phyloP scores from a whole-genome alignment of 192 early-diverging fungal species.

The Linnemannia schmuckeri region DNA sequence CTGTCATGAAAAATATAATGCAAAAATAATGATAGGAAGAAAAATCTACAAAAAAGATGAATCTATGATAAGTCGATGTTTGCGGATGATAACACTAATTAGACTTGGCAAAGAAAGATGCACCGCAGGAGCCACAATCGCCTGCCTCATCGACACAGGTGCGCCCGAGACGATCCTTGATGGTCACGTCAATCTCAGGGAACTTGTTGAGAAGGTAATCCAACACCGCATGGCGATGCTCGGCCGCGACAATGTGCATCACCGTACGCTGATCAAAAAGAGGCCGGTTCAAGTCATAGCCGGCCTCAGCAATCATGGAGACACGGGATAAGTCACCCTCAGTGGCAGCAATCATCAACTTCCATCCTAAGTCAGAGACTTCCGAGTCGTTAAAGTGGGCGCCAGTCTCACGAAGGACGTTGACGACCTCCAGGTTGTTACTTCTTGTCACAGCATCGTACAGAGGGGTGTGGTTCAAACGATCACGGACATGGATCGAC shows the following conservation, averaged over 20 bases:
- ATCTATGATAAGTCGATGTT: not conserved
- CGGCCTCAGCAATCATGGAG: constrained; percentile 60
- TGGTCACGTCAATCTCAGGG: constrained; percentile 58
- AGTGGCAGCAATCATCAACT: constrained; percentile 58
- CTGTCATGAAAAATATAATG: not conserved
- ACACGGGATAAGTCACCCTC: constrained; percentile 35
- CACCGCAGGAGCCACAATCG: constrained; percentile 21
- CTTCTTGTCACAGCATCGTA: constrained; percentile 81
- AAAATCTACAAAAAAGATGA: not conserved
- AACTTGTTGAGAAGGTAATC: constrained; percentile 59
- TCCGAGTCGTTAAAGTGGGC: constrained; percentile 93
- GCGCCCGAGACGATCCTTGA: constrained; percentile 67
- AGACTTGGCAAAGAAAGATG: constrained; percentile 5
- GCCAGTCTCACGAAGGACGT: constrained; percentile 80
- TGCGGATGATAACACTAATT: too few relatives aligned
- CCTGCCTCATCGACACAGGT: constrained; percentile 69
- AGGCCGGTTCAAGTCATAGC: constrained; percentile 75
- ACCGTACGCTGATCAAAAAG: constrained; percentile 75
- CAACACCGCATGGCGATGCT: constrained; percentile 58
- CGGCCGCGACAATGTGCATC: constrained; percentile 74
- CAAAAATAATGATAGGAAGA: not conserved
- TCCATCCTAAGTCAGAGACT: constrained; percentile 73
- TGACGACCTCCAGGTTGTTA: constrained; percentile 72
- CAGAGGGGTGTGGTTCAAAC: constrained; percentile 90
- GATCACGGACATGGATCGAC: constrained; percentile 91